Evolutionary conservation across 2,329 filamentous ascomycete species (phyloP).

Genomic region (Phaeosphaeria sp.): DNA sequence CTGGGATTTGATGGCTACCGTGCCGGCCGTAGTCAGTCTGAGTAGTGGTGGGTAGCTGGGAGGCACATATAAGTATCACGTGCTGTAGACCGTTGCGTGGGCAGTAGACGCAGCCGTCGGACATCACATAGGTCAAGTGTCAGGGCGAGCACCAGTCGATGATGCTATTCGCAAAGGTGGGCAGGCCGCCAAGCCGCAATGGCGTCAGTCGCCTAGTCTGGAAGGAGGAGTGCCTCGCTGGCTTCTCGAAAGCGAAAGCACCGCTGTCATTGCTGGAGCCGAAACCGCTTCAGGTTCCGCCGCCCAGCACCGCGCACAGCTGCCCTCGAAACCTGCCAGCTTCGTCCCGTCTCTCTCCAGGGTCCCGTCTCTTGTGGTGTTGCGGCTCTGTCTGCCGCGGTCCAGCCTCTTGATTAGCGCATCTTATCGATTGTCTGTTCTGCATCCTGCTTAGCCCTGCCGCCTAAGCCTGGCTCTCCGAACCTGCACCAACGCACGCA

Average conservation of each 20-base stretch:
- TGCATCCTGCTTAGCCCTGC: slow-evolving; percentile 5
- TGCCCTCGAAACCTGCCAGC: not conserved
- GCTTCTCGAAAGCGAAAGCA: not conserved
- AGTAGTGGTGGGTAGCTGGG: too few relatives aligned
- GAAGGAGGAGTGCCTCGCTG: not conserved
- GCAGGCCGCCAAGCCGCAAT: slow-evolving; percentile 1
- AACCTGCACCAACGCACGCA: slow-evolving; percentile 10
- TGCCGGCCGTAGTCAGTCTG: not conserved
- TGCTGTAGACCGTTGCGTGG: not conserved
- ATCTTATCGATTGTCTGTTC: slow-evolving; percentile 25
- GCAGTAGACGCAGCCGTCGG: too few relatives aligned
- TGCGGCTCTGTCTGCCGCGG: slow-evolving; percentile 11
- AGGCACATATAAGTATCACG: too few relatives aligned
- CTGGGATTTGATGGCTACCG: not conserved
- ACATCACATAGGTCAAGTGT: too few relatives aligned
- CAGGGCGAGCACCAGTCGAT: not conserved
- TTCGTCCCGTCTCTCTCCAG: not conserved
- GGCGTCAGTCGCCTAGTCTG: slow-evolving; percentile 1
- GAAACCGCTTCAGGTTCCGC: not conserved
- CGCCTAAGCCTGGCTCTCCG: slow-evolving; percentile 9
- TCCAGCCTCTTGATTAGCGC: slow-evolving; percentile 4
- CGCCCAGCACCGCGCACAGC: not conserved
- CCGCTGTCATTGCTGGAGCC: not conserved
- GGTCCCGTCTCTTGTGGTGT: not conserved
- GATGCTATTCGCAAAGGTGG: not conserved